Evolutionary conservation across 371 early-diverging fungal species (phyloP), one percentile per base, ranked within the genome.

Genomic region (Antonospora locustae): DNA sequence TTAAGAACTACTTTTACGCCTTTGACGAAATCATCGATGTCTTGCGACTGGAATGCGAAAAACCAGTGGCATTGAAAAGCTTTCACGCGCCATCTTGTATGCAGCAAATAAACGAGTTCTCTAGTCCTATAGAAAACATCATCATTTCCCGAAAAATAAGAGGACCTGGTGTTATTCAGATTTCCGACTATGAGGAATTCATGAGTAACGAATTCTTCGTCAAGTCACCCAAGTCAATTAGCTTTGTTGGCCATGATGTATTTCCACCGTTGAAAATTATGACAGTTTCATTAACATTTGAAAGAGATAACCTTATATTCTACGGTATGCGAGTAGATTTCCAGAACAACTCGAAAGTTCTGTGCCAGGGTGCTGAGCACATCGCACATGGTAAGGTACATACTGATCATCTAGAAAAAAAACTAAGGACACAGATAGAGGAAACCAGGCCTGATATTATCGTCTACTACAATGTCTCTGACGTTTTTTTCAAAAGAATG

Each of bases 61-160:
- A n/a, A n/a, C n/a, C n/a, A n/a, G n/a, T n/a, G n/a, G n/a, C n/a
- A n/a, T n/a, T n/a, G n/a, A n/a, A n/a, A n/a, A n/a, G n/a, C n/a
- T n/a, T 27, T 50, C 27, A 30, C 4, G 3, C 3, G 16, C 2
- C 61, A 2, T 50, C 48, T 44, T 62, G 48, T 34, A 48, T 47
- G 7, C 29, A 54, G 9, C 44, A 55, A n/a, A 22, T 61, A 24
- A 55, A 53, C 41, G 67, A 65, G 38, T 75, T 72, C 58, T 9
- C 19, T 0, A 54, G 41, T 38, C 73, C 71, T 6, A 40, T 71
- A 19, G 73, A 75, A 46, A 52, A 69, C 7, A 41, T 72, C 32
- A 55, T 75, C 23, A 57, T 75, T 16, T 58, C 58, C 3, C 62
- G 62, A 58, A 58, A 55, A 19, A 61, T 75, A n/a, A 67, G 41